These are phyloP conservation scores for Phlebopus sp. DNA, from an alignment of 1,284 basidiomycete species.

Conservation along the genomic window DNA sequence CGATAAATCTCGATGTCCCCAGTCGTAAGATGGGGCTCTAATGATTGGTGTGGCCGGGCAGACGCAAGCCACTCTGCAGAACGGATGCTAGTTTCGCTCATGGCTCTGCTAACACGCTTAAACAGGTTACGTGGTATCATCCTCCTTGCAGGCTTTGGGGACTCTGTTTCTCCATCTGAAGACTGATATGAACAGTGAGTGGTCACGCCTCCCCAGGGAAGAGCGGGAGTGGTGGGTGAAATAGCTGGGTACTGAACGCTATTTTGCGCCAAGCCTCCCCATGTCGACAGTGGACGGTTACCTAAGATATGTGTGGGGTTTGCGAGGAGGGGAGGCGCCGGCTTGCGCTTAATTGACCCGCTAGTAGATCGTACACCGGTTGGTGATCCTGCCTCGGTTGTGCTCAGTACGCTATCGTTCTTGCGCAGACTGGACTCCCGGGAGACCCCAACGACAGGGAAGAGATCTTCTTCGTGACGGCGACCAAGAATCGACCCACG, in stretches of 20 bases:
- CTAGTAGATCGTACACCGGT: conserved; percentile 16
- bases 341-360: conserved; percentile 30
- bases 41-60: conserved; percentile 15
- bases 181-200: conserved; percentile 1
- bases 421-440: conserved; percentile 24
- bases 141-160: conserved; percentile 14
- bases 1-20: conserved; percentile 30
- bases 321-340: conserved; percentile 27
- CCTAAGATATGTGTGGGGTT: conserved; percentile 10
- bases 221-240: conserved; percentile 8
- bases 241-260: neutral
- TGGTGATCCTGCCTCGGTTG: conserved; percentile 15
- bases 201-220: conserved; percentile 6
- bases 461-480: conserved; percentile 23
- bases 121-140: conserved; percentile 18
- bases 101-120: conserved; percentile 21
- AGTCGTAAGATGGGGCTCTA: conserved; percentile 15
- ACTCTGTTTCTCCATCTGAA: conserved; percentile 4
- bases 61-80: conserved; percentile 33
- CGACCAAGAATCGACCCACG: conserved; percentile 32
- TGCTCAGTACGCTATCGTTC: conserved; percentile 1
- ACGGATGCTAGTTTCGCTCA: conserved; percentile 29
- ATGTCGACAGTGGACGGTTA: conserved; percentile 17
- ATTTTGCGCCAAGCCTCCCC: conserved; percentile 23
- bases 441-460: conserved; percentile 27